Evolutionary conservation across 169 alveolate species (phyloP).

Genomic region (Plasmodium cynomolgi): DNA sequence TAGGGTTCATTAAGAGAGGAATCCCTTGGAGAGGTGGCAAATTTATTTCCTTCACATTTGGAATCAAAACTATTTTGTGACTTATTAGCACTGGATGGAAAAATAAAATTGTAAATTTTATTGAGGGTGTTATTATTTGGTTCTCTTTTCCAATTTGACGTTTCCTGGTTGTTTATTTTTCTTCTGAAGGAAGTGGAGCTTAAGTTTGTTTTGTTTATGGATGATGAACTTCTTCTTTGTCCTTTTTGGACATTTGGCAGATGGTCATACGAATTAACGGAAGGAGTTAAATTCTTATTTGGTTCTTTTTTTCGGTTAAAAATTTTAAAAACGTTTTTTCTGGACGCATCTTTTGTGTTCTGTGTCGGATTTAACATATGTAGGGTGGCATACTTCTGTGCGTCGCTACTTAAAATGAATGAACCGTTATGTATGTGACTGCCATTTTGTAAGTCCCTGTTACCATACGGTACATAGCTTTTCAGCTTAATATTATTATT

Average conservation of each 20-base stretch:
- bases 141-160: conserved; percentile 37
- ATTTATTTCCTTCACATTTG: background rate
- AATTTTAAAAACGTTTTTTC: background rate
- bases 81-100: conserved; percentile 23
- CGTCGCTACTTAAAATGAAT: background rate
- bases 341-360: background rate
- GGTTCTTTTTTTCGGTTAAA: conserved; percentile 46
- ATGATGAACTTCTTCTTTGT: conserved; percentile 8
- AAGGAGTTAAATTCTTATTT: conserved; percentile 6
- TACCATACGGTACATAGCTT: background rate
- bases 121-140: conserved; percentile 15
- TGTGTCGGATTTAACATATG: conserved; percentile 2
- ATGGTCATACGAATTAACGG: conserved; percentile 37
- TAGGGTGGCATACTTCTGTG: background rate
- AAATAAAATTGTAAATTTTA: conserved; percentile 51
- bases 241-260: conserved; percentile 5
- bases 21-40: background rate
- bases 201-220: conserved; percentile 3
- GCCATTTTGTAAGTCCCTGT: background rate
- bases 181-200: conserved; percentile 2
- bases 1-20: background rate
- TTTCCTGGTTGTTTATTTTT: background rate
- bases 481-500: conserved; percentile 10
- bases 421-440: background rate
- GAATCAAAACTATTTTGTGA: conserved; percentile 12